Evolutionary conservation across 139 green algal genomes (phyloP).

Genomic region (Chlamydomonas sp.): DNA sequence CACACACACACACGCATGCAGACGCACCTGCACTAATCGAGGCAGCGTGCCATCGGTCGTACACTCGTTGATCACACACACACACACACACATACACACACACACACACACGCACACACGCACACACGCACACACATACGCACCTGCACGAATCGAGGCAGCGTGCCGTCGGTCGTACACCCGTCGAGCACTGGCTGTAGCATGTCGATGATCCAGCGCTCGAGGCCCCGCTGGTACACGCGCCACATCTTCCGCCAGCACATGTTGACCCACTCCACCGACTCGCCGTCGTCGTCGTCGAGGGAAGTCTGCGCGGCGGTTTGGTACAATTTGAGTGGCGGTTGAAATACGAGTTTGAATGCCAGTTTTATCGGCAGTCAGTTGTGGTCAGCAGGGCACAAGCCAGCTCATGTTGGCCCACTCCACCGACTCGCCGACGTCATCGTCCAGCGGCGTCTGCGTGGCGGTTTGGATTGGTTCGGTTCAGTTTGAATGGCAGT

Average conservation of each 20-base stretch:
- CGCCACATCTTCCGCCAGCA: conserved; percentile 89
- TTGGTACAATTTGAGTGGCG: too few species aligned
- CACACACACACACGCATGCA: too few species aligned
- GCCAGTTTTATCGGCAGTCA: too few species aligned
- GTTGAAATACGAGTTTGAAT: too few species aligned
- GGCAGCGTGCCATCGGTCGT: too few species aligned
- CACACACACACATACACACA: not conserved
- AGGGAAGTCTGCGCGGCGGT: not conserved
- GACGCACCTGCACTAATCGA: too few species aligned
- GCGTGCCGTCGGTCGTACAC: conserved; percentile 41
- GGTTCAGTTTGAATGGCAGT: too few species aligned
- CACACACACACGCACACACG: conserved; percentile 1
- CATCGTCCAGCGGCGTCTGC: not conserved
- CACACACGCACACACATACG: not conserved
- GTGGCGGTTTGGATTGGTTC: too few species aligned
- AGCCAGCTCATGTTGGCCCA: conserved; percentile 96
- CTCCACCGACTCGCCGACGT: conserved; percentile 73
- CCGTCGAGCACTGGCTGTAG: conserved; percentile 91
- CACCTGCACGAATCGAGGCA: conserved; percentile 51
- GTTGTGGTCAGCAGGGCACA: too few species aligned
- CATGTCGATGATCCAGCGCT: conserved; percentile 85
- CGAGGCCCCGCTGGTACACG: conserved; percentile 87
- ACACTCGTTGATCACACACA: not conserved
- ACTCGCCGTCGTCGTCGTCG: conserved; percentile 46
- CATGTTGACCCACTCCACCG: conserved; percentile 97